Conservation (phyloP, 257 asterid species). For the Datura wrightii region DNA sequence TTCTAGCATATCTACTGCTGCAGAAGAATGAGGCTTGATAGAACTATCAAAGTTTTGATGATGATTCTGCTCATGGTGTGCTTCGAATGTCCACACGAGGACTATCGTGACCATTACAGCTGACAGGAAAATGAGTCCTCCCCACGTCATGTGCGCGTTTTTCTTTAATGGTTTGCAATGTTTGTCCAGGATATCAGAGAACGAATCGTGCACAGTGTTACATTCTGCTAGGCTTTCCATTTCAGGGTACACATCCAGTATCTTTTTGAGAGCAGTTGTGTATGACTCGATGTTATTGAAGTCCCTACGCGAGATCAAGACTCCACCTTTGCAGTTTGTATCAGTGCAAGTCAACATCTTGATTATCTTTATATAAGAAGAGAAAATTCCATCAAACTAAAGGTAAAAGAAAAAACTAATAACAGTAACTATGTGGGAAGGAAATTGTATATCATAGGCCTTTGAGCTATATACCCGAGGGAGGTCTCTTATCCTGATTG, state of each 20-base stretch:
- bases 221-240: slow-evolving; percentile 78
- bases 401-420: not conserved
- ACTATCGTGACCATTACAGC: slow-evolving; percentile 59
- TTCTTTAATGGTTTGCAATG: slow-evolving; percentile 76
- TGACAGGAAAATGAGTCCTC: slow-evolving; percentile 57
- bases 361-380: slow-evolving; percentile 45
- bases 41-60: slow-evolving; percentile 47
- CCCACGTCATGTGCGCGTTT: slow-evolving; percentile 58
- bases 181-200: slow-evolving; percentile 55
- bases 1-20: slow-evolving; percentile 42
- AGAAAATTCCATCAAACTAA: not conserved
- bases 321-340: slow-evolving; percentile 68
- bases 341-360: slow-evolving; percentile 66
- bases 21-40: slow-evolving; percentile 51
- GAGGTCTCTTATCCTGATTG: slow-evolving; percentile 66
- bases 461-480: slow-evolving; percentile 51
- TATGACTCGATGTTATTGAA: slow-evolving; percentile 57
- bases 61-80: slow-evolving; percentile 42
- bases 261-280: slow-evolving; percentile 62
- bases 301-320: slow-evolving; percentile 47
- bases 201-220: slow-evolving; percentile 61
- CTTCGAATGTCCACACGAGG: slow-evolving; percentile 50
- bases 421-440: not conserved
- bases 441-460: not conserved
- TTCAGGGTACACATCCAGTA: slow-evolving; percentile 74